These are phyloP conservation scores for Madurella mycetomatis DNA, from an alignment of 2,329 filamentous ascomycete species.

Conservation along the genomic window DNA sequence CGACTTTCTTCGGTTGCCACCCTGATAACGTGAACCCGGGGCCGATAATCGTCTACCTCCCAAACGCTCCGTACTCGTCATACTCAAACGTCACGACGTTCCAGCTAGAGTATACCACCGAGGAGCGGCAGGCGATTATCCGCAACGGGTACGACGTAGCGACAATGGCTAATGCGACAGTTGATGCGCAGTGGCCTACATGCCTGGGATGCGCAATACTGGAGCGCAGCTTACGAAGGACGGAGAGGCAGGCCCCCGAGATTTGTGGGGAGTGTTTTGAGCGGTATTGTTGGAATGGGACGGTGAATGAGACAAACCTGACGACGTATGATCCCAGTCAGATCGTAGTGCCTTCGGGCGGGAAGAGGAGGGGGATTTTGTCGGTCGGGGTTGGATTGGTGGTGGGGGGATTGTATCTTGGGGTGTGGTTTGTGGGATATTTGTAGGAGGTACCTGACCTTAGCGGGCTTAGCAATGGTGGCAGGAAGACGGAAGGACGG, in stretches of 20 bases:
- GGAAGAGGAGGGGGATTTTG: too few relatives aligned
- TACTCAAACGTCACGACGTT: slow-evolving; percentile 78
- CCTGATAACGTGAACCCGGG: slow-evolving; percentile 28
- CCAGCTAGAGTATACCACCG: slow-evolving; percentile 57
- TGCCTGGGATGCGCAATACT: slow-evolving; percentile 88
- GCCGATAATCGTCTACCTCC: slow-evolving; percentile 60
- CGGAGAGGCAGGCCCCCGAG: slow-evolving; percentile 61
- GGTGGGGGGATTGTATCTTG: too few relatives aligned
- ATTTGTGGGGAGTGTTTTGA: slow-evolving; percentile 73
- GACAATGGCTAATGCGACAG: slow-evolving; percentile 74
- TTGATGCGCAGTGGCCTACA: slow-evolving; percentile 68
- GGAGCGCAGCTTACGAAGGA: slow-evolving; percentile 67
- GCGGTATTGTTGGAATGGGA: slow-evolving; percentile 92
- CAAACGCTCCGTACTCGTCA: slow-evolving; percentile 74
- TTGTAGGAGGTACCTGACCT: too few relatives aligned
- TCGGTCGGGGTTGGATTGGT: too few relatives aligned
- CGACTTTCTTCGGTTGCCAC: slow-evolving; percentile 61
- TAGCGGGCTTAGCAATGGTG: too few relatives aligned
- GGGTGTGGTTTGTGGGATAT: too few relatives aligned
- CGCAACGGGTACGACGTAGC: slow-evolving; percentile 79
- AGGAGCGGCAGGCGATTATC: slow-evolving; percentile 72
- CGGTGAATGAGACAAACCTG: too few relatives aligned
- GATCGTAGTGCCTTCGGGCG: too few relatives aligned
- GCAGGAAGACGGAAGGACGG: too few relatives aligned
- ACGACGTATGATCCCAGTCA: too few relatives aligned